Evolutionary conservation across 306 rosid species (phyloP).

Genomic region (Gastrolobium bilobum): DNA sequence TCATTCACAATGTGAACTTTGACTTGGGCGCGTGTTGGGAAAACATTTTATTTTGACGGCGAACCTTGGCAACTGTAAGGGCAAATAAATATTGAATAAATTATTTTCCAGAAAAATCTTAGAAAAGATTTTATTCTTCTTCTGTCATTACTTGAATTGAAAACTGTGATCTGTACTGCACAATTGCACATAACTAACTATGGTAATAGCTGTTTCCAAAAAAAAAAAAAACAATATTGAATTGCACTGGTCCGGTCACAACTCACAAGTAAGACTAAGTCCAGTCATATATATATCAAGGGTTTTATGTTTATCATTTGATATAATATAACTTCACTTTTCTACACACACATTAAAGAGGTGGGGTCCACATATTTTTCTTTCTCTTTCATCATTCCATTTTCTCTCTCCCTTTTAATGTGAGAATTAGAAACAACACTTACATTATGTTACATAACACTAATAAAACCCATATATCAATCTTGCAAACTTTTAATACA

Average conservation of each 20-base stretch:
- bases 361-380: too few relatives aligned
- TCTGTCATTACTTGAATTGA: slow-evolving; percentile 36
- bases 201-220: neutral
- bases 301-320: too few relatives aligned
- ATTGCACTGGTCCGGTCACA: slow-evolving; percentile 28
- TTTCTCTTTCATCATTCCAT: too few relatives aligned
- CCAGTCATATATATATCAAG: slow-evolving; percentile 39
- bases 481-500: slow-evolving; percentile 8
- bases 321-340: too few relatives aligned
- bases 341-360: too few relatives aligned
- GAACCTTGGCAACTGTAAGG: neutral
- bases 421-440: too few relatives aligned
- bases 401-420: too few relatives aligned
- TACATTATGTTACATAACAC: too few relatives aligned
- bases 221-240: too few relatives aligned
- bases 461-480: too few relatives aligned
- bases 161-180: slow-evolving; percentile 23
- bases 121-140: slow-evolving; percentile 14
- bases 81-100: slow-evolving; percentile 26
- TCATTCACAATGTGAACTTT: neutral
- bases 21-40: neutral
- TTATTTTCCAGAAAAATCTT: slow-evolving; percentile 25
- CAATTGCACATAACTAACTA: slow-evolving; percentile 45
- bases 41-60: neutral
- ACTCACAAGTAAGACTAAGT: slow-evolving; percentile 26